phyloP scores from a whole-genome alignment of 2,329 filamentous ascomycete genomes.

The Myriosclerotinia scirpicola region DNA sequence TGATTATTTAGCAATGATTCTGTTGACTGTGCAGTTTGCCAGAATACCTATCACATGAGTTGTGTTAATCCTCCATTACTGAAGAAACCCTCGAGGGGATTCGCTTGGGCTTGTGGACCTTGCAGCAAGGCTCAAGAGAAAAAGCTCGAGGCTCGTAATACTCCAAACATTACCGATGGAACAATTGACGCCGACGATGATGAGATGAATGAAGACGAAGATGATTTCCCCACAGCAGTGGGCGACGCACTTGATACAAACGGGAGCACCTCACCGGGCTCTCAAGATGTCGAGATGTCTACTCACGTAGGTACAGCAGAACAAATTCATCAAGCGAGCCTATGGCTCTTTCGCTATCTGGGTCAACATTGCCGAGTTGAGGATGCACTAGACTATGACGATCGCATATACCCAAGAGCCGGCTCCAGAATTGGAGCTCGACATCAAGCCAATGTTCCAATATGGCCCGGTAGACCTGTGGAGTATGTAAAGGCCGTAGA shows the following conservation, averaged over 20 bases:
- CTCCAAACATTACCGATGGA: conserved; percentile 70
- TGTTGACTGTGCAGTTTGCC: conserved; percentile 93
- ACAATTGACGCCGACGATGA: conserved; percentile 65
- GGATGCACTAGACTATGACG: conserved; percentile 94
- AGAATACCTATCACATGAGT: conserved; percentile 96
- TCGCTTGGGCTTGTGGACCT: conserved; percentile 95
- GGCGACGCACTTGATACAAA: conserved; percentile 53
- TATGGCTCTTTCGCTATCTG: conserved; percentile 95
- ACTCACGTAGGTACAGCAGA: conserved; percentile 70
- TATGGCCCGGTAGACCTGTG: conserved; percentile 87
- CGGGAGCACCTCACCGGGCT: conserved; percentile 59
- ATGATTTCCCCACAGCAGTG: conserved; percentile 61
- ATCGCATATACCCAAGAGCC: conserved; percentile 93
- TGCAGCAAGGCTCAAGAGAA: conserved; percentile 96
- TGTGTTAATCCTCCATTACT: conserved; percentile 88
- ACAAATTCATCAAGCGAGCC: conserved; percentile 86
- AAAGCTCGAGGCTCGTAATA: conserved; percentile 86
- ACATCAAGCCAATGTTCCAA: conserved; percentile 81
- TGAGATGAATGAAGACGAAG: conserved; percentile 62
- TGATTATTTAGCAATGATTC: conserved; percentile 72
- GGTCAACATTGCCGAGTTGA: conserved; percentile 94
- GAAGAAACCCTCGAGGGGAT: conserved; percentile 95
- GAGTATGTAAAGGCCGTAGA: conserved; percentile 87
- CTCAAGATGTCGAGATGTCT: conserved; percentile 54
- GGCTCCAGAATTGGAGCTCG: conserved; percentile 88